A percentile compares a stretch with the other conserved stretches of the same genome.
These are phyloP conservation scores for Trichoderma gamsii DNA, from an alignment of 495 filamentous ascomycete species.

Conservation along the genomic window DNA sequence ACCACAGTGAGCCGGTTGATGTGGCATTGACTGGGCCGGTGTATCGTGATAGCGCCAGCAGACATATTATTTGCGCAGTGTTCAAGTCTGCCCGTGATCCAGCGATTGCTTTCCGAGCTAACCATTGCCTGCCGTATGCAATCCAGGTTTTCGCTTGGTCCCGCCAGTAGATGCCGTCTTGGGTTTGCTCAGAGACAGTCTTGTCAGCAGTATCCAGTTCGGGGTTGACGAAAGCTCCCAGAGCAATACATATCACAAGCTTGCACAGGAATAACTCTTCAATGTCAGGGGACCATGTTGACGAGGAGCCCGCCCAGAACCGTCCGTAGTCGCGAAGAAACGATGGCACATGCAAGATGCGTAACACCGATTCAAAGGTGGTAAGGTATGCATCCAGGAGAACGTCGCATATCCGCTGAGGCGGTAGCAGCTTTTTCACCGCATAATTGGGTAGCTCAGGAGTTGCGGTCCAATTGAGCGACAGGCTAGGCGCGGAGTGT, in stretches of 20 bases:
- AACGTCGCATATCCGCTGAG: conserved; percentile 31
- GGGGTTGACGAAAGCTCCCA: conserved; percentile 39
- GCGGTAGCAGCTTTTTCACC: conserved; percentile 32
- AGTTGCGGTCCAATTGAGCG: background rate
- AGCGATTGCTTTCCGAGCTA: conserved; percentile 19
- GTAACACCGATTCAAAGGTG: conserved; percentile 33
- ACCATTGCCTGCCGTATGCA: background rate
- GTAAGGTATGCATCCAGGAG: conserved; percentile 32
- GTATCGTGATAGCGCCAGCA: conserved; percentile 40
- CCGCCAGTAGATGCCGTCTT: background rate
- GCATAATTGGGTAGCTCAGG: background rate
- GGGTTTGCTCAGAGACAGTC: background rate
- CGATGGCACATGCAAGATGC: conserved; percentile 31
- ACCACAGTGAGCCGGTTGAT: background rate
- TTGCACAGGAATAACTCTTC: conserved; percentile 35
- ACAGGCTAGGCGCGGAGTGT: conserved; percentile 23
- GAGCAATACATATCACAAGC: conserved; percentile 43
- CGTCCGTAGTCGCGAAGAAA: conserved; percentile 34
- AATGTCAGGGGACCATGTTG: conserved; percentile 5
- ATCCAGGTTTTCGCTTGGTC: background rate
- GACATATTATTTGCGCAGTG: conserved; percentile 35
- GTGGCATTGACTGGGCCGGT: conserved; percentile 35
- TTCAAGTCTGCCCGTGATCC: conserved; percentile 40
- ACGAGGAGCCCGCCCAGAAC: conserved; percentile 22
- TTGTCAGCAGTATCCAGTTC: conserved; percentile 14